Base-by-base conservation (phyloP, 176 grass and related monocot species). In the Saccharum officinarum region DNA sequence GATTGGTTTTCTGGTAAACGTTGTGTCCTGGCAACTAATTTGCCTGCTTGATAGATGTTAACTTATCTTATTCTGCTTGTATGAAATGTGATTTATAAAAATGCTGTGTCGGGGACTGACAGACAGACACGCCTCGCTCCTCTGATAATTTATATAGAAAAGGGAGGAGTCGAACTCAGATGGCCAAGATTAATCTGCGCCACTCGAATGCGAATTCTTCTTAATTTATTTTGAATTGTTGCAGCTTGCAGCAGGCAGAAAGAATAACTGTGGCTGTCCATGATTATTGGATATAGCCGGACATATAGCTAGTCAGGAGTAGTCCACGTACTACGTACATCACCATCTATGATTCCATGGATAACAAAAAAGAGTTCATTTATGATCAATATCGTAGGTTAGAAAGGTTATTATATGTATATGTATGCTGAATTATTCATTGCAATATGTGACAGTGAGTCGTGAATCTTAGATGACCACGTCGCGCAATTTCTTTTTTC, bases 11-110 rank as follows among this genome's bases (percentile, higher is more conserved):
- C 31, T 52, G 66, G 20, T 17, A 15, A 54, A 30, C 16, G 8
- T 41, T 55, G 61, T 77, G 61, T 77, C 73, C 18, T 68, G 45
- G 45, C 72, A 68, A 68, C 82, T 69, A 83, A 69, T 69, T 33
- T 34, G 25, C 7, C 28, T 17, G 34, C 10, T 30, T 57, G 6
- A 37, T 46, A 49, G 67, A 34, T 77, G 34, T n/a, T 78, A 15
- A 6, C 36, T 54, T 67, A 67, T 76, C 40, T 76, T 66, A 38
- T 73, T 74, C 28, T 57, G 52, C 18, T 22, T 20, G 50, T 52
- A 6, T 57, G 33, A 12, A 44, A 20, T 67, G 14, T 52, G 39
- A 71, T 71, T 44, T 71, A 26, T 44, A 71, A 25, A 42, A 71
- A 44, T 15, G 4, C 0, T 37, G 20, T 8, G 3, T n/a, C 7